Conservation (phyloP, 495 filamentous ascomycete species). For the Neurospora sp. region DNA sequence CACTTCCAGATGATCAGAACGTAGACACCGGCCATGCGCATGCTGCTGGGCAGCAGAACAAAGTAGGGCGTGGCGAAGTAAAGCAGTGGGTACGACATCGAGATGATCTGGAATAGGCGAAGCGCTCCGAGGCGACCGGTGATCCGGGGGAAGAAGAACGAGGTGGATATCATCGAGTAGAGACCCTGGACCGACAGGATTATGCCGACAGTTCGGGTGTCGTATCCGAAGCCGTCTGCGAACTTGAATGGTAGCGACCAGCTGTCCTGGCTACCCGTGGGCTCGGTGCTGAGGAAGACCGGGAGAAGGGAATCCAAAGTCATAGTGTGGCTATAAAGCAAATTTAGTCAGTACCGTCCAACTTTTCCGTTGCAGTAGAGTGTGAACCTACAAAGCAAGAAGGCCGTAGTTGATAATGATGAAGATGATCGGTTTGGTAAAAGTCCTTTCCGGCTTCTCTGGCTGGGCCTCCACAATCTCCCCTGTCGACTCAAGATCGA, state of each 20-base stretch:
- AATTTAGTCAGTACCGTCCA: conserved; percentile 2
- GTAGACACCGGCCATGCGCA: conserved; percentile 66
- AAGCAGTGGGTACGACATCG: conserved; percentile 74
- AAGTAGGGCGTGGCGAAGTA: conserved; percentile 86
- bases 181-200: conserved; percentile 85
- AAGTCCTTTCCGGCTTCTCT: conserved; percentile 30
- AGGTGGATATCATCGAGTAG: conserved; percentile 75
- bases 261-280: conserved; percentile 29
- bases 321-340: conserved; percentile 54
- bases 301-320: conserved; percentile 91
- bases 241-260: conserved; percentile 71
- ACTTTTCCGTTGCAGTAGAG: neutral
- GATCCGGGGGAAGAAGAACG: conserved; percentile 71
- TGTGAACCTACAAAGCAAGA: conserved; percentile 75
- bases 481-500: conserved; percentile 9
- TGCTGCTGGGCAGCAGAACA: conserved; percentile 60
- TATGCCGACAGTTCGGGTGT: conserved; percentile 72
- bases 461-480: neutral
- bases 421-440: conserved; percentile 71
- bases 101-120: conserved; percentile 67
- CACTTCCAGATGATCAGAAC: conserved; percentile 76
- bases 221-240: conserved; percentile 71
- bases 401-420: conserved; percentile 87
- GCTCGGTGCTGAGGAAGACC: conserved; percentile 73
- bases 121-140: conserved; percentile 63